These are phyloP conservation scores for Biancaea sappan DNA, from an alignment of 306 rosid species.

Conservation along the genomic window DNA sequence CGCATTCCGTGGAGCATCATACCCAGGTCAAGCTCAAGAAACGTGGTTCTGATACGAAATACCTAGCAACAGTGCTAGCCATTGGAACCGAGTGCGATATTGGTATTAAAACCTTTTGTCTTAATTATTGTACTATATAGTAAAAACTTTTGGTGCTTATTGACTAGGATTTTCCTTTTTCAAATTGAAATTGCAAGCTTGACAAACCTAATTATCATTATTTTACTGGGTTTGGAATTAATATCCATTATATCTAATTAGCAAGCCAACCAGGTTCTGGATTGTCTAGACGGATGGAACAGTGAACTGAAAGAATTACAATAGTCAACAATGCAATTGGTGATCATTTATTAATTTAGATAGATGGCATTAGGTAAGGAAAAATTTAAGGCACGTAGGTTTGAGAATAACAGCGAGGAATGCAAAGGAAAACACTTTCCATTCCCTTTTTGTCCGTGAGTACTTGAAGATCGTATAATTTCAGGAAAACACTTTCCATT, in stretches of 20 bases:
- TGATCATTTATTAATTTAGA: background rate
- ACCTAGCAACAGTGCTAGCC: constrained; percentile 76
- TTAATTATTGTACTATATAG: background rate
- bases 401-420: no score
- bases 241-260: background rate
- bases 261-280: background rate
- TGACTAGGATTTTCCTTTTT: background rate
- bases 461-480: background rate
- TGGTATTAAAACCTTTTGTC: background rate
- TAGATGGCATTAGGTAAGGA: background rate
- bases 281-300: background rate
- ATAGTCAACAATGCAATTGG: background rate
- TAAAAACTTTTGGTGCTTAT: background rate
- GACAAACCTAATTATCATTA: background rate
- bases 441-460: no score
- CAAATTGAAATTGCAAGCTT: background rate
- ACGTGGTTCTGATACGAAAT: constrained; percentile 86
- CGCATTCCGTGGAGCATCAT: constrained; percentile 86
- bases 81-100: constrained; percentile 80
- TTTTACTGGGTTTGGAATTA: background rate
- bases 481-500: background rate
- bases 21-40: constrained; percentile 93
- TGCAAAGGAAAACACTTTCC: no score
- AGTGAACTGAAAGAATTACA: background rate
- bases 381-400: no score